Base-by-base conservation (phyloP, 2,329 filamentous ascomycete genomes). In the Aureobasidium sp. region DNA sequence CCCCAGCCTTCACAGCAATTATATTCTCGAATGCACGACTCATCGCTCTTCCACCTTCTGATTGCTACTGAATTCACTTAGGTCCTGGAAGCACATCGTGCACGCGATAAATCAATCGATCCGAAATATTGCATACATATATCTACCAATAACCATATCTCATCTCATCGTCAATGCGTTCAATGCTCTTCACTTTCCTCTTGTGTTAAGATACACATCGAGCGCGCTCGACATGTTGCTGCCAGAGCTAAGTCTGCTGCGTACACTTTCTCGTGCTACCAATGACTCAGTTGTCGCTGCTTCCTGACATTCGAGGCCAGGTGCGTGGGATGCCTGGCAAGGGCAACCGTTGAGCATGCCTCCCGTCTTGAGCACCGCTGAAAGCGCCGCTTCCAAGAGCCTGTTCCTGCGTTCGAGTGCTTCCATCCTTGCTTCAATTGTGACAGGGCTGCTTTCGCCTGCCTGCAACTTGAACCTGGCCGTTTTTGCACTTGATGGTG, bases 391-490 rank as follows among this genome's bases (percentile, higher is more conserved):
- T 29, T 73, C 71, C 9, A 77, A 68, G 8, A 77, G 59, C 17
- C 68, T 68, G 61, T 76, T 77, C 59, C 75, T 71, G 41, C 74
- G 72, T 63, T 76, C 74, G 27, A 77, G 63, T 15, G 71, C 72
- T 48, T 75, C 73, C 39, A 76, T 63, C 3, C 74, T 70, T 32
- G 72, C 70, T 37, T 72, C 70, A 17, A 74, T 63, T 8, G 65
- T 65, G 26, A 51, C 32, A 44, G 48, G 47, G 47, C 50, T 63
- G 34, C 36, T 32, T 43, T 56, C 48, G 8, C 39, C 37, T 15
- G 51, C 15, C 20, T 62, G 48, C 27, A 62, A 13, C 29, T 43
- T 53, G 47, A 53, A 53, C 13, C 44, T 43, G 24, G 59, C 48
- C 27, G 59, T 61, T 39, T 61, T 61, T 27, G 61, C 43, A 48